These are phyloP conservation scores for Ambrosia hybrid DNA, from an alignment of 140 eudicot genomes.

Conservation along the genomic window DNA sequence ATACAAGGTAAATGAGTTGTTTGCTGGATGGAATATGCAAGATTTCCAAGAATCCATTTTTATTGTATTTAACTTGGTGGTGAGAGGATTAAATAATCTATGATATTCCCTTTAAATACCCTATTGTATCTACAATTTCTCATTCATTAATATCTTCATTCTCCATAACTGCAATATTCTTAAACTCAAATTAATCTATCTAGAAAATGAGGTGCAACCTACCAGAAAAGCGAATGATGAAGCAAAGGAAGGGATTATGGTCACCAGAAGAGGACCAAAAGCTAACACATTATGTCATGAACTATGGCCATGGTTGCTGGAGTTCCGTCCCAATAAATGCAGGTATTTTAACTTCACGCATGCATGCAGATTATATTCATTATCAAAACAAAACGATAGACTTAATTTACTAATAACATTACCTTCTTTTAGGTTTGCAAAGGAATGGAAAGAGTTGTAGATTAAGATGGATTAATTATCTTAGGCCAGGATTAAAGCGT, in stretches of 20 bases:
- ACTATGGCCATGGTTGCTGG: slow-evolving; percentile 78
- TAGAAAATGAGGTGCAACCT: slow-evolving; percentile 14
- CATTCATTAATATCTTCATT: slow-evolving; percentile 1
- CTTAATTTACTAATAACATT: background rate
- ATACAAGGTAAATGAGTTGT: background rate
- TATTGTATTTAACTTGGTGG: background rate
- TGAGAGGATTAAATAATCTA: background rate
- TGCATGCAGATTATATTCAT: background rate
- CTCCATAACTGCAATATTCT: background rate
- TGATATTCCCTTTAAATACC: background rate
- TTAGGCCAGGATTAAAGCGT: slow-evolving; percentile 62
- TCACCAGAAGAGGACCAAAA: slow-evolving; percentile 87
- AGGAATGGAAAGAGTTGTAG: slow-evolving; percentile 80
- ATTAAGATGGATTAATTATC: slow-evolving; percentile 19
- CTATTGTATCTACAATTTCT: background rate
- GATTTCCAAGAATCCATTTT: background rate
- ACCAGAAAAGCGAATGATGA: slow-evolving; percentile 26
- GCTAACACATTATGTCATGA: slow-evolving; percentile 58
- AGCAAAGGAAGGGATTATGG: slow-evolving; percentile 83
- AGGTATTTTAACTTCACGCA: slow-evolving; percentile 39
- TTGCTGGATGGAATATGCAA: slow-evolving; percentile 3
- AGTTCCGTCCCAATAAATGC: slow-evolving; percentile 62
- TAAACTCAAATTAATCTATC: background rate
- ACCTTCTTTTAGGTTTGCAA: slow-evolving; percentile 45
- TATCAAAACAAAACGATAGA: background rate